Conservation (phyloP, 129 eudicot species). For the carrot (Daucus carota) region DH1_v3.0 NC_030386.2:37019001-37019500, state of each 20-base stretch:
- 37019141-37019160: not conserved
- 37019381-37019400: not conserved
- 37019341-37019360: not conserved
- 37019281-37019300: not conserved
- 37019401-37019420: not conserved
- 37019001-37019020: constrained; percentile 2
- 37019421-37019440: not conserved
- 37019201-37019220: not conserved
- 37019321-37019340: too few species aligned
- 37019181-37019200: not conserved
- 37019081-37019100: not conserved
- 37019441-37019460: not conserved
- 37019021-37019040: constrained; percentile 1
- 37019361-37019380: not conserved
- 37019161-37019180: not conserved
- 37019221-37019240: not conserved
- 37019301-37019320: not conserved
- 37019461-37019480: not conserved
- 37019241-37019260: not conserved
- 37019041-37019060: not conserved
- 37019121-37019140: not conserved
- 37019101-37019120: not conserved
- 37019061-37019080: not conserved
- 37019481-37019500: not conserved
- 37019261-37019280: not conserved